Evolutionary conservation across 179 eudicot genomes (phyloP).

Genomic region (Corrigiola litoralis): DNA sequence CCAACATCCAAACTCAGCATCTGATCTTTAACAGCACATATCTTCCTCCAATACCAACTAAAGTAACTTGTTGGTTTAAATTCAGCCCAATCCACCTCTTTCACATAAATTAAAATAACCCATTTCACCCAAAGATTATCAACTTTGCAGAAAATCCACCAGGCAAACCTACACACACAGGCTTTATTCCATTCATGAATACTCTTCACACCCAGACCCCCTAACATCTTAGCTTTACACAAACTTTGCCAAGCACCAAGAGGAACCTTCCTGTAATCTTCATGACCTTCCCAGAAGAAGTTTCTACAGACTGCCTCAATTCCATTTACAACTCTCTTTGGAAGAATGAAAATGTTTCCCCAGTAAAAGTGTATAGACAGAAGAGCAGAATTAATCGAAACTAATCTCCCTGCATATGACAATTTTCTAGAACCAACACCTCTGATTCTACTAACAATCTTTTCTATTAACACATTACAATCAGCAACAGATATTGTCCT

Average conservation of each 20-base stretch:
- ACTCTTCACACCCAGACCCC: background rate
- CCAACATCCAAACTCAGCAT: no score
- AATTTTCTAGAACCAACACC: background rate
- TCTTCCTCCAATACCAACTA: background rate
- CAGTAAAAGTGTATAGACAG: background rate
- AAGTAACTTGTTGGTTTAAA: background rate
- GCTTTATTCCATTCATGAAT: background rate
- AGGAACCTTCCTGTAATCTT: no score
- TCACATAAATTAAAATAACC: background rate
- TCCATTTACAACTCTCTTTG: background rate
- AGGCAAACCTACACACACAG: background rate
- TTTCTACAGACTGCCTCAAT: background rate
- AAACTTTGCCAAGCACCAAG: background rate
- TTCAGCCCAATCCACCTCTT: background rate
- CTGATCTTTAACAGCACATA: background rate
- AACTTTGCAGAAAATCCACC: background rate
- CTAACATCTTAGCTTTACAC: background rate
- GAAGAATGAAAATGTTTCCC: background rate
- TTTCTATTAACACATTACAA: background rate
- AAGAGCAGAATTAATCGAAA: background rate
- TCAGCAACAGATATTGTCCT: background rate
- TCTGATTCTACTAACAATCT: background rate
- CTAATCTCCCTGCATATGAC: background rate
- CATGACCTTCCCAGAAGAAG: background rate
- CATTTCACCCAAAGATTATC: background rate